Base-by-base conservation (phyloP, 129 eudicot genomes). In the Tagetes patula region DNA sequence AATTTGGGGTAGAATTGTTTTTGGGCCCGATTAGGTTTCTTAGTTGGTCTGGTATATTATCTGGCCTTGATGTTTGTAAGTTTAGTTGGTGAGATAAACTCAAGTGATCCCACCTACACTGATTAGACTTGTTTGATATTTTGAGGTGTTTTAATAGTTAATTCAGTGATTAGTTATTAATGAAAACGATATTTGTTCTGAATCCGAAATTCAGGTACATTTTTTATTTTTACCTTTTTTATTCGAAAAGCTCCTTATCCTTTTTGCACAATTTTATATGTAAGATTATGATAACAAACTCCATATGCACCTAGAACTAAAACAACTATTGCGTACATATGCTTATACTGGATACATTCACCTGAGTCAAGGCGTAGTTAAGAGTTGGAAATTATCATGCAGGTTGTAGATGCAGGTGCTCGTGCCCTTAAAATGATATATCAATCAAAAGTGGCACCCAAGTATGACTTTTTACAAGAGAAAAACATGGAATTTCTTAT, bases 401-500 rank as follows among this genome's bases (percentile, higher is more conserved):
- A 95, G 97, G 95, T 95, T 85, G 94, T 85, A 75, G 97, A 91
- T 83, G 97, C 99, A 41, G 88, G 78, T 79, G 99, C 99, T 69
- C 97, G 99, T 75, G 84, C 99, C 74, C 97, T 95, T 32, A 88
- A 87, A 79, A 79, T 91, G 87, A 88, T 95, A 47, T 95, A 90
- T 81, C 97, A 86, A 58, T 95, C 99, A 36, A 82, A 87, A 75
- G 63, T 85, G 76, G 95, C 97, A 73, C 97, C 97, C 2, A 91
- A 88, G 79, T 95, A 84, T 65, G 91, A 95, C 78, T 90, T 91
- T 77, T 81, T 82, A 32, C 71, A 82, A 75, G 80, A 72, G 53
- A 82, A 91, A 55, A 95, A 87, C 81, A 84, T 91, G 78, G 83
- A 80, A 68, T 95, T 90, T 79, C 86, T 95, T 72, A 69, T 81